Conservation (phyloP, 176 grass and related monocot genomes). For the Triticum turgidum region DNA sequence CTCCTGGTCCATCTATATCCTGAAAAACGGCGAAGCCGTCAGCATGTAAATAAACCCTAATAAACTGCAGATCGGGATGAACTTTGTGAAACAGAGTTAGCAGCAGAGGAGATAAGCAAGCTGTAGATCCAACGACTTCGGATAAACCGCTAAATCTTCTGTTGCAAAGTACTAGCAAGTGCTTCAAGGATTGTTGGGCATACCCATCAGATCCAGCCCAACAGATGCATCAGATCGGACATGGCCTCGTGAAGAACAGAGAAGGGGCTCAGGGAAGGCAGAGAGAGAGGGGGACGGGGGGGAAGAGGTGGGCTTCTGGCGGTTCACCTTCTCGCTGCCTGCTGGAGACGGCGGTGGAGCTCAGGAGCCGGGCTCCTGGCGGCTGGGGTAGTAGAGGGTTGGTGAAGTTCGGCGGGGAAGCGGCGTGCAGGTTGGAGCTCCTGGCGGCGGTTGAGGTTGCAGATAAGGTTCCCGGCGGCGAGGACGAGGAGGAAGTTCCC, state of each 20-base stretch:
- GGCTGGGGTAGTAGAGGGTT: background rate
- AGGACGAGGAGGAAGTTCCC: background rate
- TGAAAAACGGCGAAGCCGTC: background rate
- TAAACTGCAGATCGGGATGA: background rate
- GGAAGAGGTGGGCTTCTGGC: background rate
- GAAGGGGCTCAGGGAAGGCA: background rate
- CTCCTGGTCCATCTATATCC: conserved; percentile 40
- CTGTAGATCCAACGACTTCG: background rate
- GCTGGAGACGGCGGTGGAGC: background rate
- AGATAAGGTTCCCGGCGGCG: background rate
- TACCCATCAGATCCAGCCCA: background rate
- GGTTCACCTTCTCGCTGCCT: background rate
- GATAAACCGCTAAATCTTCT: background rate
- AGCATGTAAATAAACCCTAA: background rate
- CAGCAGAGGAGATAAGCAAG: background rate
- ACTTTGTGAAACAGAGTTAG: background rate
- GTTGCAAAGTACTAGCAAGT: background rate
- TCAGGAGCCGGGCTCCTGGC: background rate
- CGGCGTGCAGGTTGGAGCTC: background rate
- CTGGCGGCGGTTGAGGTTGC: background rate
- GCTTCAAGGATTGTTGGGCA: background rate
- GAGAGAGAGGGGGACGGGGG: too few species aligned
- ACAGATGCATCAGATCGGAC: background rate
- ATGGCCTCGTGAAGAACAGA: background rate
- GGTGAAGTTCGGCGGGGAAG: background rate